Conservation (phyloP, 768 basidiomycete species). For the Solioccasus polychromus region DNA sequence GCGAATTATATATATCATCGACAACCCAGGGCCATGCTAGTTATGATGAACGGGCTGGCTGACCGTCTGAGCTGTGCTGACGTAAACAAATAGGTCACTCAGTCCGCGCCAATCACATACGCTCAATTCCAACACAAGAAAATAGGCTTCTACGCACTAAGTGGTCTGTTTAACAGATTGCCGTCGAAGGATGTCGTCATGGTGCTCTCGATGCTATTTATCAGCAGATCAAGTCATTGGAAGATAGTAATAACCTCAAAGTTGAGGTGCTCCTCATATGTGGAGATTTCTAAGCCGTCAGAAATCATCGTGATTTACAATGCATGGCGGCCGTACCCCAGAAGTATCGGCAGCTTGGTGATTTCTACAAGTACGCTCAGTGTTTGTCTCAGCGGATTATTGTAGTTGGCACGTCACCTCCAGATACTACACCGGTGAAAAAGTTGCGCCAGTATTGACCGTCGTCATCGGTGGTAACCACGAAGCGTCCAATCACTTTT, state of each 20-base stretch:
- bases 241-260: constrained; percentile 57
- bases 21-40: no score
- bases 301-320: constrained; percentile 80
- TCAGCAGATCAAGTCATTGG: constrained; percentile 58
- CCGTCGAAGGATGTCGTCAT: constrained; percentile 94
- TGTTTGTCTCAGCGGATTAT: background rate
- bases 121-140: constrained; percentile 10
- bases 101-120: no score
- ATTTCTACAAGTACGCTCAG: constrained; percentile 80
- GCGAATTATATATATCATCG: no score
- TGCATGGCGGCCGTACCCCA: constrained; percentile 90
- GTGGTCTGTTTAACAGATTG: constrained; percentile 52
- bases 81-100: no score
- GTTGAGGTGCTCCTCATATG: constrained; percentile 89
- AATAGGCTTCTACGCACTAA: background rate
- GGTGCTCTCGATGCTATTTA: constrained; percentile 92
- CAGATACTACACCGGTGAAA: constrained; percentile 87
- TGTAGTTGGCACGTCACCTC: constrained; percentile 2
- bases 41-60: no score
- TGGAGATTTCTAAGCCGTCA: constrained; percentile 93
- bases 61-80: no score
- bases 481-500: constrained; percentile 94
- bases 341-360: constrained; percentile 82
- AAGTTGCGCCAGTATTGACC: constrained; percentile 81
- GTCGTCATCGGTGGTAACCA: constrained; percentile 97